Evolutionary conservation across 768 basidiomycete genomes (phyloP), one percentile per base, ranked within the genome.

Genomic region (Trametopsis cervina): DNA sequence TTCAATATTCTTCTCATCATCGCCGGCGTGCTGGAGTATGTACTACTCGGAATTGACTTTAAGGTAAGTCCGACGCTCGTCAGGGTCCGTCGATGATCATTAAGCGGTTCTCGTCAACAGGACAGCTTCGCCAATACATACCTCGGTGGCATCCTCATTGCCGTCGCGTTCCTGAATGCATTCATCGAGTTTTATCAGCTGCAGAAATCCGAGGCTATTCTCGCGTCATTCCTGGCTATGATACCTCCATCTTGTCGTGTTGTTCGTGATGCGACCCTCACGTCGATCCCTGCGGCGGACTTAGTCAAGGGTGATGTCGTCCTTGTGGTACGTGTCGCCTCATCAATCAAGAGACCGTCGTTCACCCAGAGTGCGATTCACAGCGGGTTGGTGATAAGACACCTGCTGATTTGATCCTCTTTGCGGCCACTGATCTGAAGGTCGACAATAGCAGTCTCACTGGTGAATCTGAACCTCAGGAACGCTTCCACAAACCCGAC

Each of bases 391-490:
- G 83, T 29, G 81, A 83, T 63, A 85, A 85, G 66, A 83, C 81
- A 5, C 83, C 83, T 0, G 83, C 83, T 9, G 83, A 85, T 61
- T 63, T 83, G 40, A 60, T 83, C 33, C 47, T 85, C 12, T 80
- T 82, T 57, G 71, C 77, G 2, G 60, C 79, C 0, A 74, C 74
- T 4, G 83, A 85, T 54, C 65, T 85, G 45, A 85, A 83, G 60
- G 74, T 85, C 40, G 83, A 85, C 62, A 83, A 83, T 56, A 82
- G 80, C 51, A 82, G 78, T 62, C 65, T 85, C 37, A 83, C 81
- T 0, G 83, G 83, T 47, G 83, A 85, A 60, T 81, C 81, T 1
- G 81, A 83, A 57, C 80, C 83, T 1, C 81, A 83, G 59, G 81
- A 82, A 54, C 74, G 83, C 4, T 60, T 60, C 18, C 66, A 77